Conservation (phyloP, 2,329 filamentous ascomycete species). For the Paraphaeosphaeria sporulosa region DNA sequence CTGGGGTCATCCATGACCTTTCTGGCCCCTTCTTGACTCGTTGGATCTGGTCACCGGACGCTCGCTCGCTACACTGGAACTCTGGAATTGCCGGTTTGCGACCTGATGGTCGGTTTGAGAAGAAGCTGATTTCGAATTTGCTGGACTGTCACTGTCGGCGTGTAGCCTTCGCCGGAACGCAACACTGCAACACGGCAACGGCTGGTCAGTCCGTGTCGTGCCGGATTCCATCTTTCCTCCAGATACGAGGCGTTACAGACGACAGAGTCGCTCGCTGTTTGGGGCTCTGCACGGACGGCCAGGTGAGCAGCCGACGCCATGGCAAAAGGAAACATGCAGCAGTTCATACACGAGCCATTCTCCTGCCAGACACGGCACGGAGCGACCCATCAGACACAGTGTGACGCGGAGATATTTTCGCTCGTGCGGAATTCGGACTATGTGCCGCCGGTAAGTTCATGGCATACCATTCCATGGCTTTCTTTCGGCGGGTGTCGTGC, state of each 20-base stretch:
- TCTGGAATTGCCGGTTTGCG: neutral
- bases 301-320: conserved; percentile 12
- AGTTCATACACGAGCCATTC: conserved; percentile 1
- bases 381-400: neutral
- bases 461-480: neutral
- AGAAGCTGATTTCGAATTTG: no score
- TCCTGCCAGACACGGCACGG: neutral
- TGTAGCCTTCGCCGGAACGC: neutral
- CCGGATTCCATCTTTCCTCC: neutral
- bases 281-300: neutral
- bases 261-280: neutral
- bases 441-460: conserved; percentile 10
- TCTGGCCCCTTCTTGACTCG: neutral
- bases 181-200: neutral
- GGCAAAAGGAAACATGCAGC: conserved; percentile 16
- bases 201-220: neutral
- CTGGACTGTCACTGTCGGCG: neutral
- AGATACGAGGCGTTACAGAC: neutral
- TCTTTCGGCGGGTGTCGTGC: neutral
- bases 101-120: no score
- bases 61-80: neutral
- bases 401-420: neutral
- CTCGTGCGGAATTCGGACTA: conserved; percentile 1
- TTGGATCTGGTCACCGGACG: neutral
- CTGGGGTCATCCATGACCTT: neutral